Evolutionary conservation across 345 rosid species (phyloP), one percentile per base, ranked within the genome.

Genomic region (Eutrema japonicum): DNA sequence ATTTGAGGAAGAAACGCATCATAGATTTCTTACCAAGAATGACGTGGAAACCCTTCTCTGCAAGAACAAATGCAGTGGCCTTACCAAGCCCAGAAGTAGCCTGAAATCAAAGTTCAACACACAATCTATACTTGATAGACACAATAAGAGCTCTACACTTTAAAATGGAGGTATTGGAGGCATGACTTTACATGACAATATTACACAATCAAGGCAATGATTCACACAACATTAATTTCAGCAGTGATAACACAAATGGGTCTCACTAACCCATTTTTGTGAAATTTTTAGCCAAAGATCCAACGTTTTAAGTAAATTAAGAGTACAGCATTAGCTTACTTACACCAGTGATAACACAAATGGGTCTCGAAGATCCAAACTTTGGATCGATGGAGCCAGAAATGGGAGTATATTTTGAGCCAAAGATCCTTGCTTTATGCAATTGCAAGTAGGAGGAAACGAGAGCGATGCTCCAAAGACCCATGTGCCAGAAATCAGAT

Each of bases 61-160:
- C 81, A 71, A 91, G 89, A 77, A 84, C 85, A 79, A 54, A 72
- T 38, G 97, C 96, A 13, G 92, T 85, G 10, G 89, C 91, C 41
- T 82, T 86, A 30, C 97, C 97, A 29, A 91, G 68, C 45, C 97
- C 98, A 68, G 93, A 89, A 36, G 93, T 84, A 70, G 85, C 89
- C 98, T 91, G 74, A 52, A 67, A 48, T 12, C 57, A 70, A 74
- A 29, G 5, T 35, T 18, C 49, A 47, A 54, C 26, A 61, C 30
- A 8, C 35, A 14, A 36, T 36, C 8, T 22, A 71, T 53, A 58
- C 5, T 22, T 40, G 29, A 46, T 46, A 8, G 13, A 10, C 35
- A 58, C 6, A 37, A 16, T 26, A 51, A 18, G 68, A 53, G 10
- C 2, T 27, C 42, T 6, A 13, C 14, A 18, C n/a, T 10, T 1